phyloP scores from a whole-genome alignment of 192 early-diverging fungal species.

The Kickxella alabastrina region DNA sequence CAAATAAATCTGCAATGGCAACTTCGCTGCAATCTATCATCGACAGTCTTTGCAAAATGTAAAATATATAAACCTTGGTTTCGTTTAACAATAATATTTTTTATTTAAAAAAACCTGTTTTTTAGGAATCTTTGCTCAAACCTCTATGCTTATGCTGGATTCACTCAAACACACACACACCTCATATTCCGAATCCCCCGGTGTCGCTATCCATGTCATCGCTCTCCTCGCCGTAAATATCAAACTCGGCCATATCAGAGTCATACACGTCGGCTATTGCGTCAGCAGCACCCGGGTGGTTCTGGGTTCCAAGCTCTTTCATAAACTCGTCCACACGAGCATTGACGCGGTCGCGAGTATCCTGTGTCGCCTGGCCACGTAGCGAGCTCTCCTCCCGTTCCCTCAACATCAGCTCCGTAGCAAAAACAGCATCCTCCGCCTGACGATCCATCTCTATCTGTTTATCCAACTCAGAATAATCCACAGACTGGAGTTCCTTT shows the following conservation, averaged over 20 bases:
- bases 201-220: conserved; percentile 4
- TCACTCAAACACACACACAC: too few relatives aligned
- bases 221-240: conserved; percentile 24
- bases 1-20: conserved; percentile 2
- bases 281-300: background rate
- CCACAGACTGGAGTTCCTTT: conserved; percentile 5
- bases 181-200: too few relatives aligned
- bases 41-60: conserved; percentile 3
- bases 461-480: conserved; percentile 29
- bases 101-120: too few relatives aligned
- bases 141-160: too few relatives aligned
- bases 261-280: background rate
- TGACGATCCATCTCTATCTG: conserved; percentile 12
- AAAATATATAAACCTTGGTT: background rate
- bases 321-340: conserved; percentile 36
- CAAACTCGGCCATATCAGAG: conserved; percentile 18
- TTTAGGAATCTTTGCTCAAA: too few relatives aligned
- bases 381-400: conserved; percentile 14
- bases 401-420: conserved; percentile 3
- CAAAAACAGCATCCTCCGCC: conserved; percentile 11
- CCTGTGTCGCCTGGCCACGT: conserved; percentile 17
- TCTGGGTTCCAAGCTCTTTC: conserved; percentile 16
- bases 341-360: conserved; percentile 14
- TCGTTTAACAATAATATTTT: background rate
- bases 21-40: conserved; percentile 21